Conservation (phyloP, 2,329 filamentous ascomycete species). For the Rhynchosporium agropyri region DNA sequence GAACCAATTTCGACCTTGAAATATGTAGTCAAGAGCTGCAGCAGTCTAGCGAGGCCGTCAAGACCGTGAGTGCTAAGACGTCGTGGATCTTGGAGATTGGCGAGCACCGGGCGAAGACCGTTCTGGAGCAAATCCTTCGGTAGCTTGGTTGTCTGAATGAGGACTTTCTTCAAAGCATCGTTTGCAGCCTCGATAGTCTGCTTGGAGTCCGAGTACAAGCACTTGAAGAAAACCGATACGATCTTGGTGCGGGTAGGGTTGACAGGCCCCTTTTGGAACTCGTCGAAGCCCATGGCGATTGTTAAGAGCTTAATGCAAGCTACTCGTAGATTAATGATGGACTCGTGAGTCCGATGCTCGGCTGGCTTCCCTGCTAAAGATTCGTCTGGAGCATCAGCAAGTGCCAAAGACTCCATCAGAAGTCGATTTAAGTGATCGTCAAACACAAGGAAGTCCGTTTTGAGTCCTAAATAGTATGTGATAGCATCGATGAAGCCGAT, state of each 20-base stretch:
- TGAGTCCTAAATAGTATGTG: constrained; percentile 89
- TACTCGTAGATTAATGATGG: constrained; percentile 87
- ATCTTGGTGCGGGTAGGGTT: constrained; percentile 71
- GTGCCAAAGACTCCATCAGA: constrained; percentile 87
- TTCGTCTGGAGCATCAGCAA: constrained; percentile 94
- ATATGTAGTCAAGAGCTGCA: constrained; percentile 93
- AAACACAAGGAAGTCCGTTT: constrained; percentile 86
- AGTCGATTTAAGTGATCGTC: constrained; percentile 89
- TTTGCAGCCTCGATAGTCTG: constrained; percentile 95
- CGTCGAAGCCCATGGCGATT: constrained; percentile 89
- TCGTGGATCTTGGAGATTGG: constrained; percentile 93
- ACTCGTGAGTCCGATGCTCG: constrained; percentile 93
- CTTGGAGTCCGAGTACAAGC: constrained; percentile 87
- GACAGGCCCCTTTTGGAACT: constrained; percentile 77
- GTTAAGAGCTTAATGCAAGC: constrained; percentile 92
- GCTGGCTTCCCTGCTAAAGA: constrained; percentile 88
- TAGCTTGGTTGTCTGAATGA: constrained; percentile 86
- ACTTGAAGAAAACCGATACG: constrained; percentile 97
- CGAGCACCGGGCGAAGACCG: constrained; percentile 90
- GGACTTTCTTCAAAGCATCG: constrained; percentile 81
- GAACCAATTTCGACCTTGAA: constrained; percentile 99
- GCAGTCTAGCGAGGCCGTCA: constrained; percentile 84
- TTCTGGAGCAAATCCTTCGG: constrained; percentile 95
- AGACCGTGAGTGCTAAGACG: constrained; percentile 85
- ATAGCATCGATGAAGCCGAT: constrained; percentile 99